These are phyloP conservation scores for Hibiscus tridactylites DNA, from an alignment of 345 rosid genomes.

Conservation along the genomic window DNA sequence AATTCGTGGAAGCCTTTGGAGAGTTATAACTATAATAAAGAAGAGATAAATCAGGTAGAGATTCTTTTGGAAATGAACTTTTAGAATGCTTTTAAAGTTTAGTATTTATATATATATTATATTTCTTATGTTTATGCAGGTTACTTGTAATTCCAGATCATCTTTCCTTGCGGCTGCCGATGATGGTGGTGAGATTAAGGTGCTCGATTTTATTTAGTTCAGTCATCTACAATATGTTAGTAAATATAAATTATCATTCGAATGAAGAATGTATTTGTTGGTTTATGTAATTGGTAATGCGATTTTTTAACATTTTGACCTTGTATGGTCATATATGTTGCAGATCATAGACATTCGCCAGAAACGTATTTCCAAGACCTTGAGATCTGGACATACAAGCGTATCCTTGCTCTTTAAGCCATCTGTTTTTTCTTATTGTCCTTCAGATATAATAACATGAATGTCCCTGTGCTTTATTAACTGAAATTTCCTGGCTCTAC, in stretches of 20 bases:
- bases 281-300: background rate
- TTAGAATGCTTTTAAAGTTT: background rate
- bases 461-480: constrained; percentile 6
- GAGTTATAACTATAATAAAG: constrained; percentile 65
- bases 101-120: background rate
- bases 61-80: background rate
- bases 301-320: background rate
- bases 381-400: constrained; percentile 80
- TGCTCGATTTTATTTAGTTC: constrained; percentile 12
- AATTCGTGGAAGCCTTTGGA: constrained; percentile 52
- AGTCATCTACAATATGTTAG: background rate
- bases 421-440: background rate
- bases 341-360: constrained; percentile 79
- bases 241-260: background rate
- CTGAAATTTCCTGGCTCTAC: background rate
- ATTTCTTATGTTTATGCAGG: constrained; percentile 26
- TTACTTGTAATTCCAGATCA: constrained; percentile 60
- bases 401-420: constrained; percentile 52
- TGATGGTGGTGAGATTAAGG: constrained; percentile 86
- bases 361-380: constrained; percentile 63
- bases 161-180: constrained; percentile 81
- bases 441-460: background rate
- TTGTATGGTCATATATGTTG: constrained; percentile 10
- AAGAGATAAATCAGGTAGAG: constrained; percentile 79
- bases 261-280: background rate